A percentile compares a stretch with the other conserved stretches of the same genome.
Conservation (phyloP, 305 asterid genomes). For the Solanum hybrid region DNA sequence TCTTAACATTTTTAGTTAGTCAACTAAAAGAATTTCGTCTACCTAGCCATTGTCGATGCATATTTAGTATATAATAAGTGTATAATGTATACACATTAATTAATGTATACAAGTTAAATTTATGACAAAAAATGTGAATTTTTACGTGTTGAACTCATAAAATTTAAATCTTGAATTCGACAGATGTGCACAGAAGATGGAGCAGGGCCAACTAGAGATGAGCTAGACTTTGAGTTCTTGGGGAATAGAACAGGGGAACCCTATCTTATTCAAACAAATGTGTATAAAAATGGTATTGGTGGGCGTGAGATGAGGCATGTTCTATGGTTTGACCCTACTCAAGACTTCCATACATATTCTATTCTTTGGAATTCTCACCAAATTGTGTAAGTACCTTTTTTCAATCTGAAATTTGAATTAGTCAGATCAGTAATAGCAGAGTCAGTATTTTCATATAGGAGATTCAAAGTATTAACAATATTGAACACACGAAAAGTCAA, state of each 20-base stretch:
- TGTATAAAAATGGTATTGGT: conserved; percentile 83
- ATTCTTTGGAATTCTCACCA: conserved; percentile 76
- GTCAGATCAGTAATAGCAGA: background rate
- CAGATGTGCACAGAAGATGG: conserved; percentile 80
- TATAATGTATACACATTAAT: background rate
- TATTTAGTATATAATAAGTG: background rate
- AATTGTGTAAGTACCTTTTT: conserved; percentile 41
- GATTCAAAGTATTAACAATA: background rate
- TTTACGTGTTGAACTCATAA: background rate
- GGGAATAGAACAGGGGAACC: conserved; percentile 88
- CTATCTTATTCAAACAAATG: conserved; percentile 67
- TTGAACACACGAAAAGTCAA: background rate
- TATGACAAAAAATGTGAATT: background rate
- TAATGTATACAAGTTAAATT: background rate
- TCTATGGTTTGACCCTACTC: conserved; percentile 84
- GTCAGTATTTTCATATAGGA: background rate
- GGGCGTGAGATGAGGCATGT: conserved; percentile 75
- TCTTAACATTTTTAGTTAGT: background rate
- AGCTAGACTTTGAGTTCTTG: conserved; percentile 80
- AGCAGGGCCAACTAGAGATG: conserved; percentile 75
- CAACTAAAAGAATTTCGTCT: background rate
- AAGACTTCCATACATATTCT: conserved; percentile 68
- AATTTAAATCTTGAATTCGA: background rate
- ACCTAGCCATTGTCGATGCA: background rate
- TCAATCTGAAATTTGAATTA: background rate